Base-by-base conservation (phyloP, 345 rosid species). In the Angophora floribunda region DNA sequence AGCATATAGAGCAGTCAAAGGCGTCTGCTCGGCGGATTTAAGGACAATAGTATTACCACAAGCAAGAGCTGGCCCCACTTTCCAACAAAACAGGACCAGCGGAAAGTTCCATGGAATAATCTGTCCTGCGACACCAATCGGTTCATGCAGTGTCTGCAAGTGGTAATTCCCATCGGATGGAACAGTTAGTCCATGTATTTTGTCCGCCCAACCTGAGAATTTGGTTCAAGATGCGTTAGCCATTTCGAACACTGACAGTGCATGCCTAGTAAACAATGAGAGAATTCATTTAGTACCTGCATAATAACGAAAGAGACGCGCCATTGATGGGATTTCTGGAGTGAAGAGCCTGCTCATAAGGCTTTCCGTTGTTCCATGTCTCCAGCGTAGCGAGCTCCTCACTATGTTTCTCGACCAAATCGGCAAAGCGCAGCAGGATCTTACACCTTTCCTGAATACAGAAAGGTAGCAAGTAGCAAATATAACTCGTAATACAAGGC, bases 341-440 rank as follows among this genome's bases (percentile, higher is more conserved):
- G 11, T 45, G 89, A 91, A 50, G 87, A 85, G 99, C 80, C 87
- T 97, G 99, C 89, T 93, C 94, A 90, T 91, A 93, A 86, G 96
- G 94, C 90, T 97, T 97, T 88, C 99, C 99, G 88, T 95, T 95
- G 91, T 97, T 93, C 99, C 99, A 97, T 67, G 98, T 91, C 94
- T 97, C 99, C 6, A 97, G 90, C 51, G 97, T 89, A 3, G 98
- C 98, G 9, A 97, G 90, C 89, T 97, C 98, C 67, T 96, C 96
- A 24, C 90, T 93, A 87, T 97, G 96, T 91, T 94, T 95, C 91
- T 97, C 99, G 12, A 97, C 90, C 92, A 97, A 93, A 92, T 96
- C 99, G 9, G 98, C 99, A n/a, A 94, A 93, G 13, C 92, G 93
- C 91, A 95, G 88, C 90, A 97, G 53, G 84, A 96, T 89, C 91